Base-by-base conservation (phyloP, 2,329 filamentous ascomycete species). In the Aspergillaceae sp. region DNA sequence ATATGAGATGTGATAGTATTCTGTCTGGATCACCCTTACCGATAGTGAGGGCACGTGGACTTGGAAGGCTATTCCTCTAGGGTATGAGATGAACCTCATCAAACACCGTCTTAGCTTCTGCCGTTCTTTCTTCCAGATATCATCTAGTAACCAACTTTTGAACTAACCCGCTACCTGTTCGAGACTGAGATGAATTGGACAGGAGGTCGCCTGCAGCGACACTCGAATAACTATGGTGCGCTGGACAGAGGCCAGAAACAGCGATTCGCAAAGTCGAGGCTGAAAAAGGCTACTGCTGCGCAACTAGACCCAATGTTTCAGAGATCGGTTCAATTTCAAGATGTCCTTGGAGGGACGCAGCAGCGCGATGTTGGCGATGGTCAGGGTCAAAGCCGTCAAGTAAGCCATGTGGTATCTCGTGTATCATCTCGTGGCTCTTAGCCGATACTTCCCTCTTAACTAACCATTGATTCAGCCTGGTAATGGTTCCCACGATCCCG, bases 171-270 rank as follows among this genome's bases (percentile, higher is more conserved):
- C 19, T 19, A 19, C 19, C 19, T 19, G 19, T 19, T 19, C 19
- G 2, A 19, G 19, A 19, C 19, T 19, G 19, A 19, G 19, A 72
- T 72, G 70, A 72, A 72, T 46, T 72, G 70, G 69, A 71, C 65
- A 27, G 68, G 69, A 45, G 68, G 69, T 30, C 64, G 63, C 44
- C 57, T 72, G 27, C 62, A 63, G 42, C 67, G 68, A 34, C 63
- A 70, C 52, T 66, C 66, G 8, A 61, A 57, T 44, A 56, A 51
- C 4, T 19, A 19, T 19, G 19, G 19, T 19, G 19, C 19, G 19
- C 40, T 56, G 5, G 53, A 55, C 44, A 60, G 57, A 41, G 47
- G 48, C 30, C 60, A 64, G 53, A 66, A 56, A 46, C 59, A 63
- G 37, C 59, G 59, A 34, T 67, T 69, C 48, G 61, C 59, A 35